Evolutionary conservation across 2,329 filamentous ascomycete species (phyloP), one percentile per base, ranked within the genome.

Genomic region (Penicillium crustosum): DNA sequence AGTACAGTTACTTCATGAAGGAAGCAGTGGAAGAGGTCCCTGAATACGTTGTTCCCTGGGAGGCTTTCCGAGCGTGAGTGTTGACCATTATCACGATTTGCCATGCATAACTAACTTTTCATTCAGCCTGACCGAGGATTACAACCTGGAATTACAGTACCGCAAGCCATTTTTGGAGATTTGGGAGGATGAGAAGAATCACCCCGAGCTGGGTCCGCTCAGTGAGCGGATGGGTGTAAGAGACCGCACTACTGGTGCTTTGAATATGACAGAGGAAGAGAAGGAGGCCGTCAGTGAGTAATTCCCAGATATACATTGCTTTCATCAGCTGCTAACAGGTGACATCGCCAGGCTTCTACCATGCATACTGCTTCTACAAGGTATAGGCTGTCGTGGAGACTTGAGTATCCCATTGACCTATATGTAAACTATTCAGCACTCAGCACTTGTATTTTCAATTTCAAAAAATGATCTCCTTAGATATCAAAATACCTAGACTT

Each of bases 11-110:
- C 80, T 96, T 92, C 75, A 86, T 99, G 56, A 88, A 94, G 68
- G 94, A 99, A 77, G 94, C 94, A 0, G 94, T 99, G 21, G 93
- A 97, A 73, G 90, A 93, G 71, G 91, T 96, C 8, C 93, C 94
- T 2, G 94, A 99, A 78, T 99, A 96, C 72, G 93, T 99, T 1
- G 94, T 99, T 1, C 94, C 94, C 0, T 99, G 94, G 93, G 93
- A 96, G 73, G 93, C 92, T 1, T 97, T 99, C 79, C 90, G 94
- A 77, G 93, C 91, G 69, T 80, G 64, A 70, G 76, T 70, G 36
- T 21, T 29, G 9, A 7, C 13, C 25, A 41, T 29, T 8, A 44
- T 15, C 25, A 6, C 52, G 2, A 3, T 41, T 1, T 33, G 4
- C 8, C 53, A 21, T 51, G 4, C 27, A 17, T 13, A 25, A 48